Base-by-base conservation (phyloP, 2,329 filamentous ascomycete genomes). In the Sphaceloma murrayae region DNA sequence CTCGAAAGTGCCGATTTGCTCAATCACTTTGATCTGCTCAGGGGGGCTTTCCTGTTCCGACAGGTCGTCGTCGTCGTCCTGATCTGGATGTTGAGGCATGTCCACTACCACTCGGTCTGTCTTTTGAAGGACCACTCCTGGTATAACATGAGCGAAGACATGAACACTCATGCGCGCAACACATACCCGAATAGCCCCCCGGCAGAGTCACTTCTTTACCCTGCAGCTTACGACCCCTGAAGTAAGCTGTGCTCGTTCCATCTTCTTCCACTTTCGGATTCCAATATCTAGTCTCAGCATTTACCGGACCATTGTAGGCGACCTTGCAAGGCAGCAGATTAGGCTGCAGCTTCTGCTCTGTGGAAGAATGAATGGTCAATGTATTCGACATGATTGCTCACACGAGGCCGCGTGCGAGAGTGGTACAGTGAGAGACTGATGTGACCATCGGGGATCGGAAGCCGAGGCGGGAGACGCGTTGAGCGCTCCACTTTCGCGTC, bases 301-400 rank as follows among this genome's bases (percentile, higher is more conserved):
- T 73, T 44, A 89, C 68, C 1, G 78, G 70, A 1, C 88, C 88
- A 53, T 83, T 77, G 61, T 93, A 81, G 54, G 88, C 74, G 56
- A 95, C 77, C 45, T 77, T 75, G 55, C 85, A 91, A 3, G 88
- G 87, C 10, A 95, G 70, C 14, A 94, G 66, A 56, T 94, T 81
- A 3, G 81, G 75, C 22, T 34, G 42, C 10, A 45, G 18, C 11
- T 19, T 45, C 31, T 34, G 11, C 16, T 34, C 14, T 22, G 27
- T 34, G 6, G 11, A 30, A 34, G 42, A 34, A 22, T 34, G 31
- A n/a, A 45, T n/a, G 6, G 17, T 14, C 7, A 45, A 24, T 6
- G 31, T 34, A 8, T 34, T 45, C 18, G 30, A 43, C 40, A 40
- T 40, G n/a, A n/a, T n/a, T n/a, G n/a, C n/a, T n/a, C n/a, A n/a